Evolutionary conservation across 805 yeast species (phyloP), one percentile per base, ranked within the genome.

Genomic region (Pichia cabralensis): DNA sequence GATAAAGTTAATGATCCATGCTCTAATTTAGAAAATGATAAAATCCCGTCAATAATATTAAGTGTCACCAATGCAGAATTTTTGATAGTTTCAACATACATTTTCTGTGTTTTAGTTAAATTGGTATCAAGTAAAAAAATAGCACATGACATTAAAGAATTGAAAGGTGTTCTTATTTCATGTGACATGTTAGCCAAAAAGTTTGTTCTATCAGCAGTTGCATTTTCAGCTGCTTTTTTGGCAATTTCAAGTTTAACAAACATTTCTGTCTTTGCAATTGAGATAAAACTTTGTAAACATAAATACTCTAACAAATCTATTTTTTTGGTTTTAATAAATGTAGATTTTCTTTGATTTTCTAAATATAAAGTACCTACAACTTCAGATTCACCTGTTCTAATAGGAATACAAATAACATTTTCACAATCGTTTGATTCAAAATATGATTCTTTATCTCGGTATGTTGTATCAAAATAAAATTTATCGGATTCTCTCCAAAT

Each of bases 111-210:
- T 22, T 52, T 55, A 11, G 51, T 58, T 38, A 70, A 50, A 4
- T 56, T 59, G 0, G 76, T 70, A 39, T 69, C 74, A 34, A 70
- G 50, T 36, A 71, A 53, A 41, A 70, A 64, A 3, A 69, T 62
- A 3, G 70, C 61, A 47, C 71, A 67, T 13, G 71, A 65, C 36
- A 68, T 53, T 22, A 67, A 55, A 3, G 71, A 67, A 44, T 71
- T 71, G 51, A 70, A 70, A 1, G 76, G 76, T 2, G 76, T 70
- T 32, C 76, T 53, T 31, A 70, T 69, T 42, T 70, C 76, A 44
- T 70, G 76, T 2, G 75, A 69, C 76, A 70, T 70, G 41, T 70
- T 71, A 7, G 66, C 67, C 38, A 70, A 47, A 46, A 70, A 70
- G 34, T 70, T 67, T 4, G 75, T 71, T 50, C 69, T 70, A 45